phyloP scores from a whole-genome alignment of 768 basidiomycete species.

The Trametes sanguinea region DNA sequence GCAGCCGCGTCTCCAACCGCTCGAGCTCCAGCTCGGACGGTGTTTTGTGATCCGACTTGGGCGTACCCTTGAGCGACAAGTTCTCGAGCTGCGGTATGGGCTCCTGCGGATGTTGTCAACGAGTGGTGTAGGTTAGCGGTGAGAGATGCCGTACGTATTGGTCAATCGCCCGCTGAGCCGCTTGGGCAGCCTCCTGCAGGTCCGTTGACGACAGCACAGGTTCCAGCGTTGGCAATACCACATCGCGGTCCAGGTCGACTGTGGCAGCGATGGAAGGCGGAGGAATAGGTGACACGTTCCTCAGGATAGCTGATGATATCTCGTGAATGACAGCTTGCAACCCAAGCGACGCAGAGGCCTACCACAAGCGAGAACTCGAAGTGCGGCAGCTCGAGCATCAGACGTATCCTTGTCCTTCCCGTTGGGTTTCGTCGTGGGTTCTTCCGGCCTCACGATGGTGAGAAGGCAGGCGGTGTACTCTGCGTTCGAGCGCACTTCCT shows the following conservation, averaged over 20 bases:
- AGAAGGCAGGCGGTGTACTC: slow-evolving; percentile 66
- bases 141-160: slow-evolving; percentile 45
- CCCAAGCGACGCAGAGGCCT: slow-evolving; percentile 23
- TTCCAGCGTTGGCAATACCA: slow-evolving; percentile 69
- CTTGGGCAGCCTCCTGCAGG: slow-evolving; percentile 49
- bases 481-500: slow-evolving; percentile 62
- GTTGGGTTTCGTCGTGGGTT: slow-evolving; percentile 31
- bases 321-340: slow-evolving; percentile 4
- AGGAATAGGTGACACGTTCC: slow-evolving; percentile 76
- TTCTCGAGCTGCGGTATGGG: slow-evolving; percentile 56
- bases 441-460: slow-evolving; percentile 52
- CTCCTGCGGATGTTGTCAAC: slow-evolving; percentile 36
- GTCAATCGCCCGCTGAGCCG: slow-evolving; percentile 53
- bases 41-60: slow-evolving; percentile 78
- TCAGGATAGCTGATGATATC: slow-evolving; percentile 60
- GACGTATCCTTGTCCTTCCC: slow-evolving; percentile 44
- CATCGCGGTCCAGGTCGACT: slow-evolving; percentile 69
- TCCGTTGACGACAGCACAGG: slow-evolving; percentile 65
- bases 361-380: slow-evolving; percentile 77
- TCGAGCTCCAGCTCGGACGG: slow-evolving; percentile 70
- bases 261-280: slow-evolving; percentile 62
- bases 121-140: slow-evolving; percentile 6
- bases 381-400: slow-evolving; percentile 51
- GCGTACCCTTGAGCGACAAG: slow-evolving; percentile 61
- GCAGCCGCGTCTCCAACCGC: slow-evolving; percentile 65